Percentiles rank a stretch among this genome's conserved stretches.
Conservation (phyloP, 106 monocot genomes). For the Ottelia alismoides region DNA sequence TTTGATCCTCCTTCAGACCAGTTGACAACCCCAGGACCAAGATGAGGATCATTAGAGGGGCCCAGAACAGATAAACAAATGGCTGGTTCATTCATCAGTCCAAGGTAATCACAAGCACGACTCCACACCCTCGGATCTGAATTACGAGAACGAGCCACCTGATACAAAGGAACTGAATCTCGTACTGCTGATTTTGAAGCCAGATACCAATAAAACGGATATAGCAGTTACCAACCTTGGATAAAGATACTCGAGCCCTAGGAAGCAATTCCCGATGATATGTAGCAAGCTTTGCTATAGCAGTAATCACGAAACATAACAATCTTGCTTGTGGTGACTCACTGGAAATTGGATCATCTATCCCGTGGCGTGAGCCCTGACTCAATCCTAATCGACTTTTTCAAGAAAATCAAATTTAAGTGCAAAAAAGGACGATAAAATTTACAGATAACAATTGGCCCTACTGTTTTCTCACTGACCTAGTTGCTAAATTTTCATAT, state of each 20-base stretch:
- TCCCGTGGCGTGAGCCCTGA: neutral
- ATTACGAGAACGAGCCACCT: conserved; percentile 60
- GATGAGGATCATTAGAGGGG: conserved; percentile 22
- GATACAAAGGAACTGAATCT: too few species aligned
- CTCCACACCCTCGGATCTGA: conserved; percentile 65
- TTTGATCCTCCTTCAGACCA: conserved; percentile 69
- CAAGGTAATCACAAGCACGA: conserved; percentile 79
- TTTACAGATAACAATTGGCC: too few species aligned
- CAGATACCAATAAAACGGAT: too few species aligned
- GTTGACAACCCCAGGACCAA: conserved; percentile 60
- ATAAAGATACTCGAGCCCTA: conserved; percentile 77
- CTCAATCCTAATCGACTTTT: conserved; percentile 23
- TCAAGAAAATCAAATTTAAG: too few species aligned
- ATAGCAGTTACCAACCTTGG: too few species aligned
- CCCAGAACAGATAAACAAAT: conserved; percentile 76
- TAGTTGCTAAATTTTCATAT: conserved; percentile 85
- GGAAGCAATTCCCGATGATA: conserved; percentile 82
- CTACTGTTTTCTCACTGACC: too few species aligned
- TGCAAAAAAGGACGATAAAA: too few species aligned
- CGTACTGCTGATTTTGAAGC: too few species aligned
- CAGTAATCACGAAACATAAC: conserved; percentile 84
- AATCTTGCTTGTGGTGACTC: conserved; percentile 63
- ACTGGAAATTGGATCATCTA: conserved; percentile 23
- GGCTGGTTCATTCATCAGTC: conserved; percentile 84
- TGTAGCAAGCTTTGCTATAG: conserved; percentile 88